Conservation (phyloP, 306 rosid species). For the Senna tora region DNA sequence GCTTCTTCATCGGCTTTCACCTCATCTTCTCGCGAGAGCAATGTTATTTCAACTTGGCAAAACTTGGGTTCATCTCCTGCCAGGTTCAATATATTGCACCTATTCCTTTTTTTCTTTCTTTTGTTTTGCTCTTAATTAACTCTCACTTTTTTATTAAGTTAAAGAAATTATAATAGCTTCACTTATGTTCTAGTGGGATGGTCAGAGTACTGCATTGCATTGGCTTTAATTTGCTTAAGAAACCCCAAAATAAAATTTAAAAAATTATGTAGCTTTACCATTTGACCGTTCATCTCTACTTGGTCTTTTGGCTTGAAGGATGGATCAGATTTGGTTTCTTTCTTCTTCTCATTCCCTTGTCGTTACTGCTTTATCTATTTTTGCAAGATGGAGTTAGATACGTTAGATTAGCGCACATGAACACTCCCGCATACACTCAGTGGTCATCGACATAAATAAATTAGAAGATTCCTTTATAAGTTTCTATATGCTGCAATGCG, state of each 20-base stretch:
- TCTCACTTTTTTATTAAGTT: neutral
- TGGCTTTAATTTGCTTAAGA: constrained; percentile 14
- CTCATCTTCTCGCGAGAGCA: constrained; percentile 41
- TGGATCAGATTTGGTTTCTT: neutral
- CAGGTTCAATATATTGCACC: constrained; percentile 43
- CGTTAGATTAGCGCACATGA: neutral
- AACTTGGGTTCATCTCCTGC: constrained; percentile 52
- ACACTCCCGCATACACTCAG: neutral
- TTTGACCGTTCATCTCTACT: neutral
- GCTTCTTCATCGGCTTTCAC: constrained; percentile 40
- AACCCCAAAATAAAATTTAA: neutral
- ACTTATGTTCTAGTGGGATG: neutral
- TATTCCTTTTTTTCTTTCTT: neutral
- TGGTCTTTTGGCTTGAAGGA: neutral
- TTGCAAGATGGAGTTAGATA: neutral
- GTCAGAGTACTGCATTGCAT: constrained; percentile 37
- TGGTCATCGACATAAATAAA: neutral
- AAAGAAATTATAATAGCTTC: neutral
- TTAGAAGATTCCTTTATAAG: neutral
- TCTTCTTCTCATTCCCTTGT: neutral
- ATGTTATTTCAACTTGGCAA: constrained; percentile 51
- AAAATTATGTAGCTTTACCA: constrained; percentile 28
- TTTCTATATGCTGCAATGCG: neutral
- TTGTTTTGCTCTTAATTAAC: neutral
- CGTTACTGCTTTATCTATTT: neutral